Evolutionary conservation across 495 filamentous ascomycete genomes (phyloP), one percentile per base, ranked within the genome.

Genomic region (Rhypophila decipiens): DNA sequence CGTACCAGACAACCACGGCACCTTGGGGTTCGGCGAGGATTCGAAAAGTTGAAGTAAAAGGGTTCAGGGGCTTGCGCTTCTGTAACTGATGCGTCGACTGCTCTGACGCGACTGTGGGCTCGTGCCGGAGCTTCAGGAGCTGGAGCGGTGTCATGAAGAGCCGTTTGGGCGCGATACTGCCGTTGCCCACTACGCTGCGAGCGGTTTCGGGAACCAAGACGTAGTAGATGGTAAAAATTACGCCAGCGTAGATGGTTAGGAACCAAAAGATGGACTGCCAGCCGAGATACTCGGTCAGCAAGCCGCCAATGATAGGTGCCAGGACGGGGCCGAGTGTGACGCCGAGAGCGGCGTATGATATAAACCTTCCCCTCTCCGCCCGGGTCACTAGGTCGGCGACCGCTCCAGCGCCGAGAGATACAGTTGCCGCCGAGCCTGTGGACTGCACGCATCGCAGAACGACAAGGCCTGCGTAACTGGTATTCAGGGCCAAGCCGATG

Each of bases 241-340:
- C 13, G 27, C 27, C 27, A 13, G 27, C 27, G 27, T 7, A 13
- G 15, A 80, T 77, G n/a, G 60, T 55, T 18, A 83, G 56, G 40
- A 83, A 81, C 74, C 74, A 80, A 55, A 82, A 84, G 11, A 79
- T 78, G 39, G 63, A 65, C 27, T 72, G 54, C 79, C 78, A 82
- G 1, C 74, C 75, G 2, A 79, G 55, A 35, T 67, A 76, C 11
- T 75, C 64, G 22, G 61, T 63, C 0, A 82, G 53, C 0, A 79
- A 42, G 0, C 79, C 78, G 0, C 78, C 77, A 9, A 80, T 66
- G 5, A 77, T 53, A 0, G 74, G 75, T 0, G 71, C 75, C 4
- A 77, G 42, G 0, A 65, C 59, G 7, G 72, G 70, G 1, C 44
- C 52, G 9, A 61, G 39, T 9, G 56, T 56, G 5, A 60, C 41